Base-by-base conservation (phyloP, 1,284 basidiomycete genomes). In the Ganoderma resinaceum region DNA sequence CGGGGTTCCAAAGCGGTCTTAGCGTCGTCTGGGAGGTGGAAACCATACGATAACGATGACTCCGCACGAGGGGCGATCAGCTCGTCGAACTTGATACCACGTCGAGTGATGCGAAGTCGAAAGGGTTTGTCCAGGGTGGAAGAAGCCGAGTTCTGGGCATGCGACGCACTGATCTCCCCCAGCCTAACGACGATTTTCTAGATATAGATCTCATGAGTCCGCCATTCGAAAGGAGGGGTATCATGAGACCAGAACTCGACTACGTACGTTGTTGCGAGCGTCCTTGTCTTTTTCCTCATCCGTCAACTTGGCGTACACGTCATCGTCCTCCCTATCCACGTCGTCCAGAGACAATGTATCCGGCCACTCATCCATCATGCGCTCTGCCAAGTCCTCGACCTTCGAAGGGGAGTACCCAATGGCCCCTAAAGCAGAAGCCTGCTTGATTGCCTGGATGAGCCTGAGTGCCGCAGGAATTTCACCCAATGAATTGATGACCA, bases 101-200 rank as follows among this genome's bases (percentile, higher is more conserved):
- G 16, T 7, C 61, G 35, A n/a, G 60, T 60, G 42, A 70, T 66
- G 8, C 55, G 59, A 11, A 70, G 43, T 1, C 23, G 40, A 53
- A 70, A 70, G 4, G 65, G 62, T 6, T 61, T 23, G 37, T 67
- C 23, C 14, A 67, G 57, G 18, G 52, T 58, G 7, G 61, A 61
- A 29, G 66, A 67, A n/a, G 61, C 66, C 20, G 31, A 23, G 29
- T 43, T 57, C 31, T 55, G 26, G 2, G 49, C 18, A 31, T 61
- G 37, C 12, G 11, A 26, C 3, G 23, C 14, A 14, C 23, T 12
- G 46, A 49, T 49, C 46, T 49, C 46, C 23, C 23, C 26, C 46
- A 49, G 23, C 11, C 3, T 26, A 12, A 26, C 46, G 23, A 49
- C 20, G 23, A 26, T 49, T 26, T 49, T 12, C 46, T 49, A 20